Evolutionary conservation across 371 early-diverging fungal genomes (phyloP), one percentile per base, ranked within the genome.

Genomic region (Mucor sp.): DNA sequence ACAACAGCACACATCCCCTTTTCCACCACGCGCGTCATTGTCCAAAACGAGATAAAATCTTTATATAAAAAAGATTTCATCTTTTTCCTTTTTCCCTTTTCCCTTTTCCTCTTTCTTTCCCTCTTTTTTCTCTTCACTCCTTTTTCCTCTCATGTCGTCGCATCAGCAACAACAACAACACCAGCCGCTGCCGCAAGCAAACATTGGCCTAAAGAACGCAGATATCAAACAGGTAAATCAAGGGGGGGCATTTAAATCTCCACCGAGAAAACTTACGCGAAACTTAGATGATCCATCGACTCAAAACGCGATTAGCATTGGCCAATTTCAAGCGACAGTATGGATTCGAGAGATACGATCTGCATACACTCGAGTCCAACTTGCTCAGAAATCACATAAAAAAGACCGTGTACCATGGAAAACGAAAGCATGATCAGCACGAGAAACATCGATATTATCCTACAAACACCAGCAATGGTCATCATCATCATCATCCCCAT

Each of bases 401-500:
- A 64, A 72, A 59, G 66, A 72, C 47, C 60, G 70, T 63, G 70
- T n/a, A 37, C 28, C 15, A 50, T 19, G 50, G 23, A 50, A 50
- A 50, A 50, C 21, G 21, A 23, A 50, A 50, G 50, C 35, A 60
- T 25, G 15, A 59, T 27, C 21, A 50, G 35, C 32, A 47, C 28
- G 27, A 50, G n/a, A 23, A 55, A 43, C 79, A 77, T 68, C 74
- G 75, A 35, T 77, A 77, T 44, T 77, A 77, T 56, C 77, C 80
- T 25, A 74, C 74, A 14, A 60, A 62, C 9, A 55, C 60, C 32
- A 27, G 53, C n/a, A 23, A 23, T 44, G 8, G n/a, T 19, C 17
- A 30, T 30, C 30, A 2, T 30, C 30, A 50, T 21, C 50, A 50
- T 19, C 17, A 30, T 30, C 30, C 30, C 6, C 30, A 50, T 21